phyloP scores from a whole-genome alignment of 192 early-diverging fungal genomes.

The Entrophospora sp. region DNA sequence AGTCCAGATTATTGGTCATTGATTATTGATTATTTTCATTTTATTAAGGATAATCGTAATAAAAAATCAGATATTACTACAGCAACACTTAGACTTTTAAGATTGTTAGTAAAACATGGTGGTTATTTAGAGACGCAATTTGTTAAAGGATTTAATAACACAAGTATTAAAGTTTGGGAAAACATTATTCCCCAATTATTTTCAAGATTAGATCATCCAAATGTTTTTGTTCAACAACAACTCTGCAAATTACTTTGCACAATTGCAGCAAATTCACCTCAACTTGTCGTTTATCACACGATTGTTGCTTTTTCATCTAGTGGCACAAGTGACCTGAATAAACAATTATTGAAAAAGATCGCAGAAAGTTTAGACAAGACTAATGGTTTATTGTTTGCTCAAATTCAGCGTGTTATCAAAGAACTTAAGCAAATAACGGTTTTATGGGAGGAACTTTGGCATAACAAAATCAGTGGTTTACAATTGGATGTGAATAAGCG shows the following conservation, averaged over 20 bases:
- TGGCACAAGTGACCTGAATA: conserved; percentile 31
- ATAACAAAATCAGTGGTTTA: conserved; percentile 52
- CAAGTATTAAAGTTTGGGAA: conserved; percentile 47
- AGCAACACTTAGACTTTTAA: conserved; percentile 52
- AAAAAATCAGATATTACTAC: conserved; percentile 40
- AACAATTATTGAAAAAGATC: conserved; percentile 30
- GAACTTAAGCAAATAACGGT: conserved; percentile 66
- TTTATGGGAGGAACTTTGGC: conserved; percentile 76
- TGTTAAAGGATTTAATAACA: conserved; percentile 28
- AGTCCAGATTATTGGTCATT: no score
- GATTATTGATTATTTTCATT: no score
- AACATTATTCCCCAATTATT: conserved; percentile 69
- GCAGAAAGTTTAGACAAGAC: conserved; percentile 27
- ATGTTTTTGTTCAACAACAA: conserved; percentile 40
- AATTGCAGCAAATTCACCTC: conserved; percentile 52
- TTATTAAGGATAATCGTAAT: not conserved
- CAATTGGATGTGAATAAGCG: conserved; percentile 47
- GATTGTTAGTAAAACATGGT: conserved; percentile 56
- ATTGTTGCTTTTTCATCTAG: conserved; percentile 45
- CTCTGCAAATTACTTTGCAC: conserved; percentile 47
- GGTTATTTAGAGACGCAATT: conserved; percentile 38
- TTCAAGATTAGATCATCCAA: conserved; percentile 58
- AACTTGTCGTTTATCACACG: conserved; percentile 58
- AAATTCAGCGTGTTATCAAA: conserved; percentile 45
- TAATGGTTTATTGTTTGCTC: conserved; percentile 38